Base-by-base conservation (phyloP, 2,329 filamentous ascomycete genomes). In the Didymellaceae sp. region DNA sequence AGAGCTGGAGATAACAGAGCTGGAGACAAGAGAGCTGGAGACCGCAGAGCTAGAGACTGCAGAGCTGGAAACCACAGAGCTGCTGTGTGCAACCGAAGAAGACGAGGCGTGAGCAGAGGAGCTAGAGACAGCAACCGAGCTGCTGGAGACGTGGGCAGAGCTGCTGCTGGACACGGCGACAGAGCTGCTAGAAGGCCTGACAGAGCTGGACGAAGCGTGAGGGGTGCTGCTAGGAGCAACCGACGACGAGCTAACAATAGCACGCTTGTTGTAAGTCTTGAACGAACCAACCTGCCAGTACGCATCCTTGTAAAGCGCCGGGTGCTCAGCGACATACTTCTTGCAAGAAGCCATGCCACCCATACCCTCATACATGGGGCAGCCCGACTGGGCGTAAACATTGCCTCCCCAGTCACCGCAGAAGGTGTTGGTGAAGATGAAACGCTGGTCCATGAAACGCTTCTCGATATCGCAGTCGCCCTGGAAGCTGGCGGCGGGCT, bases 351-450 rank as follows among this genome's bases (percentile, higher is more conserved):
- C 53, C 56, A 56, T 51, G 18, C 46, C 20, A 32, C 25, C 41
- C 11, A 61, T 51, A 13, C 45, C 35, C 1, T 30, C 13, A 11
- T 38, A 45, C 37, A 48, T 54, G 75, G 8, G 79, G 72, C 88
- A 91, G 39, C 80, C 78, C 55, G 84, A 80, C 24, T 72, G 61
- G 45, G 65, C 63, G 85, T 88, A 95, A 24, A 86, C 83, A 28
- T 77, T 71, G 18, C 90, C 90, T 4, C 90, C 91, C 91, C 91
- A 96, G 66, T 87, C 84, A 17, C 91, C 91, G 74, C 91, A 96
- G 71, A 95, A 90, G n/a, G 87, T 88, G 2, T 86, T 93, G 74
- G 91, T 84, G 74, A 93, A 86, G 61, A 92, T 83, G 61, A 97
- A 85, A 58, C 86, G 82, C 76, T 95, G 82, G 51, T 87, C 74